Evolutionary conservation across 495 filamentous ascomycete genomes (phyloP).

Genomic region (Parachaetomium inaequale): DNA sequence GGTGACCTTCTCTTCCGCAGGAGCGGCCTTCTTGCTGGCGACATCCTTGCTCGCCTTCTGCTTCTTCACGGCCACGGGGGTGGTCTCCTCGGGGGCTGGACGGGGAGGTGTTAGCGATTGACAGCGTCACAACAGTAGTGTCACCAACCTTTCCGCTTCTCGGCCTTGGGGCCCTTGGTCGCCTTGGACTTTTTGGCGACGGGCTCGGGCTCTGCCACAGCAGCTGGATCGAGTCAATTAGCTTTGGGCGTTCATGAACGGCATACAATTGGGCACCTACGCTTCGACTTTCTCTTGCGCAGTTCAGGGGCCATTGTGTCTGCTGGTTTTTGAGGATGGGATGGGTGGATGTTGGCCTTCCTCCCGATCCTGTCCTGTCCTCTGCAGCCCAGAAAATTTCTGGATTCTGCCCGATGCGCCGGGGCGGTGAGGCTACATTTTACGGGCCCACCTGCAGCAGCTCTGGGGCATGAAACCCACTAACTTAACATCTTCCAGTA

Average conservation of each 20-base stretch:
- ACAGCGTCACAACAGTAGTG: background rate
- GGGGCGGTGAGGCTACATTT: constrained; percentile 17
- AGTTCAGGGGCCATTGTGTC: constrained; percentile 63
- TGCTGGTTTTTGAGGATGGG: constrained; percentile 8
- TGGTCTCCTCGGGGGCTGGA: constrained; percentile 40
- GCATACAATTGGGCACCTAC: constrained; percentile 40
- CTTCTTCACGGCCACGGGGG: constrained; percentile 43
- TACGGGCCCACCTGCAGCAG: background rate
- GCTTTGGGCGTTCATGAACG: background rate
- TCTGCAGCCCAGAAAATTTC: constrained; percentile 25
- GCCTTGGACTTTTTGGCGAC: constrained; percentile 58
- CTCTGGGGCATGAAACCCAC: background rate
- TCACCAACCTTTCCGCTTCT: constrained; percentile 52
- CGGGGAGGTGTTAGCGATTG: background rate
- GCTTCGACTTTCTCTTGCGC: constrained; percentile 70
- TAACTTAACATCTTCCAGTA: background rate
- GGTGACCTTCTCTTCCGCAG: constrained; percentile 21
- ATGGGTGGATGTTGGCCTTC: constrained; percentile 1
- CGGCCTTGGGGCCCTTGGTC: constrained; percentile 31
- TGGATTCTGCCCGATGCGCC: constrained; percentile 22
- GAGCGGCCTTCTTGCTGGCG: constrained; percentile 21
- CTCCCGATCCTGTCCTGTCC: background rate
- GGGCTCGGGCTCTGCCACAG: constrained; percentile 48
- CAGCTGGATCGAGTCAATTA: constrained; percentile 35
- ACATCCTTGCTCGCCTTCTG: constrained; percentile 33